Evolutionary conservation across 1,284 basidiomycete species (phyloP).

Genomic region (Boletus holoroseus): DNA sequence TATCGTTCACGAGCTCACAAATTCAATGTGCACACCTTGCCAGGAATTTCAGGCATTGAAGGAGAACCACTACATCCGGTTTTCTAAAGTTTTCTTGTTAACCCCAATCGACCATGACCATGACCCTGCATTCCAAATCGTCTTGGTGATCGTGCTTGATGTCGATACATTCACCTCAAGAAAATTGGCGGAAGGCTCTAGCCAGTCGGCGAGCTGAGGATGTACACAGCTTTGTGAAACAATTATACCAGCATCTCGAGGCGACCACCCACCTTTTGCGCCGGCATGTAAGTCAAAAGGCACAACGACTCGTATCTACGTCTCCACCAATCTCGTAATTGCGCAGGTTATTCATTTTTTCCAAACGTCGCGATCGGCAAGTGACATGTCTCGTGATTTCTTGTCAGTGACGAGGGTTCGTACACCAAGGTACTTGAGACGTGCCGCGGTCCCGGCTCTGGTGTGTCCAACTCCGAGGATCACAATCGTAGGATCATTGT

Average conservation of each 20-base stretch:
- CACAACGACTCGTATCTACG: constrained; percentile 39
- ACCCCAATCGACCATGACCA: constrained; percentile 53
- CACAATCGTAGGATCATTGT: constrained; percentile 33
- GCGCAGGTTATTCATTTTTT: constrained; percentile 55
- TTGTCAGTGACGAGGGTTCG: constrained; percentile 16
- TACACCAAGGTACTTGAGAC: neutral
- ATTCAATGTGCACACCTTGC: constrained; percentile 22
- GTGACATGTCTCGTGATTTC: constrained; percentile 39
- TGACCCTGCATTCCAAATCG: constrained; percentile 37
- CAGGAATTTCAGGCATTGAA: constrained; percentile 34
- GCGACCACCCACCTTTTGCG: constrained; percentile 20
- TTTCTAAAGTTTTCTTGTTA: constrained; percentile 32
- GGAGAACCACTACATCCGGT: constrained; percentile 50
- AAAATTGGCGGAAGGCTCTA: constrained; percentile 58
- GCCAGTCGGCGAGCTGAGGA: constrained; percentile 58
- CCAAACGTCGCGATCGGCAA: constrained; percentile 41
- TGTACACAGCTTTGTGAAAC: neutral
- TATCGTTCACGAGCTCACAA: constrained; percentile 18
- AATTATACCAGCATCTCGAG: neutral
- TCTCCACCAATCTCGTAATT: constrained; percentile 31
- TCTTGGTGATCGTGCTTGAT: constrained; percentile 41
- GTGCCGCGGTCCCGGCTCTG: constrained; percentile 9
- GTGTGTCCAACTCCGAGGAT: constrained; percentile 19
- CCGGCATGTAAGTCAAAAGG: constrained; percentile 56
- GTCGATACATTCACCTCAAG: constrained; percentile 67